These are phyloP conservation scores for Verticillium dahliae DNA, from an alignment of 2,329 filamentous ascomycete species.

Conservation along the genomic window DNA sequence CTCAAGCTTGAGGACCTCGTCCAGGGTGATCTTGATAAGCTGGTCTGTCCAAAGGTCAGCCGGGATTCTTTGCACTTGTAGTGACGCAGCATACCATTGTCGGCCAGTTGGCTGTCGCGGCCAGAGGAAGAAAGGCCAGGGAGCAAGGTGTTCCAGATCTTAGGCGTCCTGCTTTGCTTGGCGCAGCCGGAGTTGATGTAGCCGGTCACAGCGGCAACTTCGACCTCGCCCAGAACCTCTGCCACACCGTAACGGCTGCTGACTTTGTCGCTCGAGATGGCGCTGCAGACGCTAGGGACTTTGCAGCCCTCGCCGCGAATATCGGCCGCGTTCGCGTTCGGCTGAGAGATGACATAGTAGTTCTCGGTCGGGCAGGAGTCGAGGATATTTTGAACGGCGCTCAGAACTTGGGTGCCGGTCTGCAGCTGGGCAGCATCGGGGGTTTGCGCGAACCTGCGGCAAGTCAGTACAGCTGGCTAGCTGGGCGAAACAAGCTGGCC, in stretches of 20 bases:
- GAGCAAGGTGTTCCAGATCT: conserved; percentile 34
- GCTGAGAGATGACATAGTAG: conserved; percentile 75
- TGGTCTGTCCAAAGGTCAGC: conserved; percentile 31
- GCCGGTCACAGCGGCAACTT: conserved; percentile 30
- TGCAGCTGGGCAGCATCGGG: conserved; percentile 35
- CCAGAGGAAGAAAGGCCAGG: conserved; percentile 29
- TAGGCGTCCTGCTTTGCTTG: conserved; percentile 26
- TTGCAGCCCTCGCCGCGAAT: conserved; percentile 48
- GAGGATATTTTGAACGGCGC: conserved; percentile 45
- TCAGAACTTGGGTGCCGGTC: conserved; percentile 36
- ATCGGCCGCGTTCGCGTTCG: conserved; percentile 65
- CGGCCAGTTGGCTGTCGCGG: conserved; percentile 36
- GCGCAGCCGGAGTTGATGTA: conserved; percentile 42
- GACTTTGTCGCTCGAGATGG: conserved; percentile 26
- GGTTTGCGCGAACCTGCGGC: background rate
- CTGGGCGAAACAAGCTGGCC: background rate
- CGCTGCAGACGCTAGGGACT: conserved; percentile 45
- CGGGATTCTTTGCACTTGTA: background rate
- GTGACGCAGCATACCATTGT: conserved; percentile 35
- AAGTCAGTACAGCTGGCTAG: background rate
- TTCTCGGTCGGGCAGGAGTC: conserved; percentile 63
- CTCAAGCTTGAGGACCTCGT: conserved; percentile 26
- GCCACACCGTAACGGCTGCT: conserved; percentile 40
- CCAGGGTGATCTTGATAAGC: conserved; percentile 43
- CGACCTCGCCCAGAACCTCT: conserved; percentile 49